Conservation (phyloP, 73 alveolate genomes). For the Durusdinium trenchii region DNA sequence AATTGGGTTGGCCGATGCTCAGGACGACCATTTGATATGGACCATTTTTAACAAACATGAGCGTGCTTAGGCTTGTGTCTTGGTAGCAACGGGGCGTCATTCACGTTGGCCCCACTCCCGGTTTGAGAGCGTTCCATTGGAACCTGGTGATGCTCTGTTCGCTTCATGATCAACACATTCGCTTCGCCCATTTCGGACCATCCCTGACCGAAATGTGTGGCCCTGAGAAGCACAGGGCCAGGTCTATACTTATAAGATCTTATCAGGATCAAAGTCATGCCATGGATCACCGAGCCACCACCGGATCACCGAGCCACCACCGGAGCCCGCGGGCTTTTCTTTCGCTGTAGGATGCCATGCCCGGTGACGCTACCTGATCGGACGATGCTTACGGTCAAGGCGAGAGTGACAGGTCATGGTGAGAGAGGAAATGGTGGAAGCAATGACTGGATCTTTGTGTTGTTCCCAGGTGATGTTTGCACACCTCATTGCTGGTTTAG, state of each 20-base stretch:
- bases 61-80: too few relatives aligned
- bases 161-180: background rate
- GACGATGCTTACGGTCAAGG: slow-evolving; percentile 42
- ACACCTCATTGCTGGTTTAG: background rate
- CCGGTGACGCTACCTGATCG: slow-evolving; percentile 83
- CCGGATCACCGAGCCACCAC: background rate
- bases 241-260: background rate
- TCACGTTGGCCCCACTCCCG: too few relatives aligned
- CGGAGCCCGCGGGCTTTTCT: background rate
- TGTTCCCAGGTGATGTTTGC: background rate
- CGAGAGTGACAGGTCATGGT: background rate
- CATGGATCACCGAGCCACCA: background rate
- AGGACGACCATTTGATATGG: too few relatives aligned
- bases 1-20: too few relatives aligned
- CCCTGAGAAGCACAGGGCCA: too few relatives aligned
- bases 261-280: background rate
- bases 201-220: too few relatives aligned
- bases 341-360: slow-evolving; percentile 66
- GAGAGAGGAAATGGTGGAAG: background rate
- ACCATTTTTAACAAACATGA: too few relatives aligned
- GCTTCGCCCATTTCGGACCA: background rate
- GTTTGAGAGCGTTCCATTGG: too few relatives aligned
- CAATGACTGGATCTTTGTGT: background rate
- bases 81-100: too few relatives aligned
- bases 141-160: too few relatives aligned